phyloP scores from a whole-genome alignment of 2,329 filamentous ascomycete genomes.

The Blumeria hordei region DNA sequence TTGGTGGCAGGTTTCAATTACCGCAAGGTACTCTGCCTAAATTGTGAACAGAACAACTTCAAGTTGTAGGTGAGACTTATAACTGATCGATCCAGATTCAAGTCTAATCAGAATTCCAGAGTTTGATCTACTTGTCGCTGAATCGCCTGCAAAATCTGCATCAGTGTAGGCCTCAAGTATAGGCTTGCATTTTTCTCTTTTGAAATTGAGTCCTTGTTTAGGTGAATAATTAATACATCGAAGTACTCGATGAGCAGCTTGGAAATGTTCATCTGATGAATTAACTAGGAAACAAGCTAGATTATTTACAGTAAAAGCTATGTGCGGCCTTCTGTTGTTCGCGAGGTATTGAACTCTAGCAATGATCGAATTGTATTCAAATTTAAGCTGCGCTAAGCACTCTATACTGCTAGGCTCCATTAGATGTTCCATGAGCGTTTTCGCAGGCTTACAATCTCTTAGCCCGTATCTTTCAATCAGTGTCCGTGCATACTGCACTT shows the following conservation, averaged over 20 bases:
- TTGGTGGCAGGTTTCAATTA: neutral
- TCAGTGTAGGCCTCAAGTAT: neutral
- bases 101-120: neutral
- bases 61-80: neutral
- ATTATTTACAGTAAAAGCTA: neutral
- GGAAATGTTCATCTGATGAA: neutral
- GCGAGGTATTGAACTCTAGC: neutral
- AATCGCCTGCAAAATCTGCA: neutral
- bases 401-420: neutral
- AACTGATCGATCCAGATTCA: neutral
- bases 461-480: neutral
- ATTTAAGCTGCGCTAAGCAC: too few relatives aligned
- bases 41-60: neutral
- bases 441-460: neutral
- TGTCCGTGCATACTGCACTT: neutral
- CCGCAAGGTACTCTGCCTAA: neutral
- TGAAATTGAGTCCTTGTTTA: neutral
- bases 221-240: neutral
- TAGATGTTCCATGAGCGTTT: neutral
- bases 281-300: too few relatives aligned
- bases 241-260: neutral
- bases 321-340: neutral
- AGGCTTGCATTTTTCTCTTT: neutral
- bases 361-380: neutral
- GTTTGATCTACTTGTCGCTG: neutral